Conservation (phyloP, 2,329 filamentous ascomycete species). For the Neonectria punicea region DNA sequence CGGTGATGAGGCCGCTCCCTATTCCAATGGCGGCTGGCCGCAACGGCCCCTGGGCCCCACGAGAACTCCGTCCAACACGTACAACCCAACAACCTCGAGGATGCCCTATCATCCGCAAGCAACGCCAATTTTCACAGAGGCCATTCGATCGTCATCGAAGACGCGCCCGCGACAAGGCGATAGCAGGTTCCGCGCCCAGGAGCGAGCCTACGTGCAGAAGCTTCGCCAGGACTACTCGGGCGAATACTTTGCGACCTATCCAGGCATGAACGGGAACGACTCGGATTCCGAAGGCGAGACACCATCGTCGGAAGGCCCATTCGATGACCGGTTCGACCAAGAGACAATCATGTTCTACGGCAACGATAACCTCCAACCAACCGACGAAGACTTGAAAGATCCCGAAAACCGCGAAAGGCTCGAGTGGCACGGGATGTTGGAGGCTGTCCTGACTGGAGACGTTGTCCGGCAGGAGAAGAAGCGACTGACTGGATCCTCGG, state of each 20-base stretch:
- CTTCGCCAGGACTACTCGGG: slow-evolving; percentile 76
- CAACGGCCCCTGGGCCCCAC: slow-evolving; percentile 76
- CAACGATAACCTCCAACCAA: slow-evolving; percentile 88
- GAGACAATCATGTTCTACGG: slow-evolving; percentile 94
- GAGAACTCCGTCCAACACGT: slow-evolving; percentile 82
- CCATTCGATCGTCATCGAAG: slow-evolving; percentile 63
- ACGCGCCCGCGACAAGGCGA: slow-evolving; percentile 60
- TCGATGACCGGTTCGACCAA: slow-evolving; percentile 89
- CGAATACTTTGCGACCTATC: slow-evolving; percentile 80
- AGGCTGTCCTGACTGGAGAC: slow-evolving; percentile 93
- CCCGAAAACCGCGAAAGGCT: slow-evolving; percentile 88
- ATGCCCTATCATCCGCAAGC: slow-evolving; percentile 55
- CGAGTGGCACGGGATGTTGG: slow-evolving; percentile 98
- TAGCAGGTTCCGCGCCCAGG: slow-evolving; percentile 68
- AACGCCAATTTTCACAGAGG: slow-evolving; percentile 55
- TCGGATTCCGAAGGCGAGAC: slow-evolving; percentile 93
- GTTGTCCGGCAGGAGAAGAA: slow-evolving; percentile 99
- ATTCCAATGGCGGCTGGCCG: slow-evolving; percentile 56
- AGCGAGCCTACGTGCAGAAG: slow-evolving; percentile 94
- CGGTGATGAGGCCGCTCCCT: slow-evolving; percentile 43
- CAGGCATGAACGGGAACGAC: slow-evolving; percentile 70
- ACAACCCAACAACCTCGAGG: slow-evolving; percentile 74
- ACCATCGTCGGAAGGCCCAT: slow-evolving; percentile 83
- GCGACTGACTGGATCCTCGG: slow-evolving; percentile 82
- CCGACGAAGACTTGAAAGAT: slow-evolving; percentile 88